These are phyloP conservation scores for Phyllosticta citrichinensis DNA, from an alignment of 2,329 filamentous ascomycete species.

Conservation along the genomic window DNA sequence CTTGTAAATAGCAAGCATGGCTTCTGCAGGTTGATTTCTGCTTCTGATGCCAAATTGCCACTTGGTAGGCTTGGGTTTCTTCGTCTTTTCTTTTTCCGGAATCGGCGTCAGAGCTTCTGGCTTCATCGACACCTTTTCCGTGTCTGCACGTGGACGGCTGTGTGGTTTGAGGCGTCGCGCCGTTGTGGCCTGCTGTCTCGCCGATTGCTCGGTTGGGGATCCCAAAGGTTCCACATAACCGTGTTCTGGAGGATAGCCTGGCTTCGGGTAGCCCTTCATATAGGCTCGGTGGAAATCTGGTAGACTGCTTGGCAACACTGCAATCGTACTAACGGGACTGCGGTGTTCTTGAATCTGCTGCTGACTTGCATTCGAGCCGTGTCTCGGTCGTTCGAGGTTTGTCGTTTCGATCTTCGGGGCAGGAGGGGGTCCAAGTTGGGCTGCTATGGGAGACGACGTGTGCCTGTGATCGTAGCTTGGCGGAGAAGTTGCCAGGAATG, in stretches of 20 bases:
- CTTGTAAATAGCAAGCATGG: conserved; percentile 90
- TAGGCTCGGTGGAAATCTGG: conserved; percentile 85
- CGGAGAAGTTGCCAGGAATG: conserved; percentile 47
- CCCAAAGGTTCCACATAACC: conserved; percentile 33
- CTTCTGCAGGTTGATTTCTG: conserved; percentile 87
- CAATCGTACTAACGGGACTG: conserved; percentile 62
- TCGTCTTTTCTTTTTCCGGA: conserved; percentile 34
- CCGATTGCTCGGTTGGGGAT: conserved; percentile 38
- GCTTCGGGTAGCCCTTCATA: conserved; percentile 56
- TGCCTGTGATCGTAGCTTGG: conserved; percentile 38
- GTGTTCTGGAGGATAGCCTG: conserved; percentile 16
- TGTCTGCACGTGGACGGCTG: conserved; percentile 57
- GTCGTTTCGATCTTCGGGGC: conserved; percentile 17
- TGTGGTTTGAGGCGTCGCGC: conserved; percentile 77
- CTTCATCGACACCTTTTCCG: conserved; percentile 46
- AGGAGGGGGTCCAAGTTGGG: conserved; percentile 24
- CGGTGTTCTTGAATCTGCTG: conserved; percentile 26
- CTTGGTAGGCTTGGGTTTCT: conserved; percentile 70
- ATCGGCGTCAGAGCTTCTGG: conserved; percentile 46
- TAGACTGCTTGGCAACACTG: conserved; percentile 82
- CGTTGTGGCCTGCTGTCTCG: conserved; percentile 72
- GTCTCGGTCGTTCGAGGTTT: conserved; percentile 29
- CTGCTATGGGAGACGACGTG: conserved; percentile 24
- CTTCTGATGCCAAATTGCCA: conserved; percentile 98
- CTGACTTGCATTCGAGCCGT: conserved; percentile 34